phyloP scores from a whole-genome alignment of 2,329 filamentous ascomycete genomes.

The Epichloe sp. region DNA sequence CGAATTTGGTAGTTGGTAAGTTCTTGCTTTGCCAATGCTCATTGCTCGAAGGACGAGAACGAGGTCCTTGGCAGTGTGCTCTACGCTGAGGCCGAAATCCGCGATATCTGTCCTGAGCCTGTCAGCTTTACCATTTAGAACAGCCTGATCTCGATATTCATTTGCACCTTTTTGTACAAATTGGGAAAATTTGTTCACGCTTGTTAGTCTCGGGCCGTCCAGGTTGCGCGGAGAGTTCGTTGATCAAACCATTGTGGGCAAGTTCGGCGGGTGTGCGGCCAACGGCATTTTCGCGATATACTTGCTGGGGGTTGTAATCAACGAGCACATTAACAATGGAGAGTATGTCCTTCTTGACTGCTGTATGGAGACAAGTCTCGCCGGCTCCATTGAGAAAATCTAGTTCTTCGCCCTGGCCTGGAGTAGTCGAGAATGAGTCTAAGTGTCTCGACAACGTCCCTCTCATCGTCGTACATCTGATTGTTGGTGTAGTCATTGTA shows the following conservation, averaged over 20 bases:
- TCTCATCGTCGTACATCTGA: constrained; percentile 12
- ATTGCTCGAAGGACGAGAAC: constrained; percentile 15
- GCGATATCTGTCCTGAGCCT: constrained; percentile 10
- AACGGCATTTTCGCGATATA: constrained; percentile 62
- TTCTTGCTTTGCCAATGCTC: constrained; percentile 11
- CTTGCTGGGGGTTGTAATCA: constrained; percentile 37
- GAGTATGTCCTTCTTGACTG: constrained; percentile 27
- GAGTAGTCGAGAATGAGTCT: constrained; percentile 40
- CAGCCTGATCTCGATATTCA: constrained; percentile 1
- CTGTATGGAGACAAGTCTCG: constrained; percentile 50
- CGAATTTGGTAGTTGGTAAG: constrained; percentile 5
- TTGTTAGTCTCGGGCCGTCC: not conserved
- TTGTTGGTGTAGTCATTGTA: constrained; percentile 3
- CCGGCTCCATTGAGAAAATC: constrained; percentile 50
- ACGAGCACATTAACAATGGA: constrained; percentile 34
- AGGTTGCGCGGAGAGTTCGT: constrained; percentile 18
- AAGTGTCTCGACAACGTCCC: constrained; percentile 28
- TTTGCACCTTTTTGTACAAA: constrained; percentile 7
- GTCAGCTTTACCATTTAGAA: constrained; percentile 8
- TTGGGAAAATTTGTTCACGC: constrained; percentile 2
- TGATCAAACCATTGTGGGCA: constrained; percentile 41
- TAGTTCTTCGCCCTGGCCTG: constrained; percentile 40
- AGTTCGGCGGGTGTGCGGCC: constrained; percentile 62
- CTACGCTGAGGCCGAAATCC: constrained; percentile 15
- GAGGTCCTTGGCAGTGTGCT: constrained; percentile 15